Percentiles rank a stretch among this genome's conserved stretches.
Conservation (phyloP, 306 rosid genomes). For the Malus orientalis region DNA sequence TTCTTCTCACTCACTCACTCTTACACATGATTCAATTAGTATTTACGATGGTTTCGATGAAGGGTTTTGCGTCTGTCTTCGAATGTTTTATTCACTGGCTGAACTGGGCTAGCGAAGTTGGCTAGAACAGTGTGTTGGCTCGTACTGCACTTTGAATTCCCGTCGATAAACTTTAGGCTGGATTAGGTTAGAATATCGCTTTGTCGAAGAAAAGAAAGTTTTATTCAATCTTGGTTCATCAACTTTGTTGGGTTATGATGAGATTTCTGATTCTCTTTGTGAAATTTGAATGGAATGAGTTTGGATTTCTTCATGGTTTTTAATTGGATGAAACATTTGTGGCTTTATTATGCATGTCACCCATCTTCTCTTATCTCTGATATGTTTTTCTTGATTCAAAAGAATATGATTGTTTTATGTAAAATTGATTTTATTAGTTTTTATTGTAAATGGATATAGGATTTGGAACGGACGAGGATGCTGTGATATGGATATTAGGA, state of each 20-base stretch:
- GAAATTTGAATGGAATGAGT: neutral
- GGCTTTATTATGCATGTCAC: neutral
- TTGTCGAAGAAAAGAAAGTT: neutral
- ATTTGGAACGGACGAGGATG: conserved; percentile 56
- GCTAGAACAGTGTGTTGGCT: neutral
- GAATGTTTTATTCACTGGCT: neutral
- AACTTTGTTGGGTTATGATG: neutral
- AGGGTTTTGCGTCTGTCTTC: neutral
- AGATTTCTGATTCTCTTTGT: neutral
- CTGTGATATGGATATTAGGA: conserved; percentile 59
- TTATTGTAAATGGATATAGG: conserved; percentile 34
- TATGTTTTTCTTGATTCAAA: neutral
- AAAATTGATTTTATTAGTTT: neutral
- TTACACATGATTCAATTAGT: neutral
- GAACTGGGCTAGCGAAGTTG: neutral
- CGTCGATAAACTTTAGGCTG: neutral
- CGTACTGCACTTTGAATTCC: too few species aligned
- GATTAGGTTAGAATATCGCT: neutral
- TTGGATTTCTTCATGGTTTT: neutral
- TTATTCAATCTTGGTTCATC: neutral
- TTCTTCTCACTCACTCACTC: neutral
- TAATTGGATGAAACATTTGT: neutral
- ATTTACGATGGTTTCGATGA: neutral
- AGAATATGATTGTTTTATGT: neutral
- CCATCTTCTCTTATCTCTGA: neutral